These are phyloP conservation scores for Nephelium lappaceum DNA, from an alignment of 345 rosid genomes.

Conservation along the genomic window DNA sequence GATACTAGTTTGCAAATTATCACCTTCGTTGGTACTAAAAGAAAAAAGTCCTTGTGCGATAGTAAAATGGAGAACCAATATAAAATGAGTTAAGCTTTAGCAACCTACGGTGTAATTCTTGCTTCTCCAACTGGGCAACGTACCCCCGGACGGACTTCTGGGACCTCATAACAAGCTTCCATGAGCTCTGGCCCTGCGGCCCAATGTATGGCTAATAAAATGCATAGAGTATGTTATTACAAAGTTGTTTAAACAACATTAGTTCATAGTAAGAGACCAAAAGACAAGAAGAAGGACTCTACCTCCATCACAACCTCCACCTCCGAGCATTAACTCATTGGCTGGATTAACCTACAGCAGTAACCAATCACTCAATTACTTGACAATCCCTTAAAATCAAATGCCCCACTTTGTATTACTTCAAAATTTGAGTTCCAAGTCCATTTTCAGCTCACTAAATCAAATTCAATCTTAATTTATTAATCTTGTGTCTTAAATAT, in stretches of 20 bases:
- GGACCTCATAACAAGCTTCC: slow-evolving; percentile 63
- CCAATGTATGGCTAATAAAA: slow-evolving; percentile 60
- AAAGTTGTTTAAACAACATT: background rate
- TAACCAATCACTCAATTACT: background rate
- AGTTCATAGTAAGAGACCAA: background rate
- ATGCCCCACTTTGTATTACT: no score
- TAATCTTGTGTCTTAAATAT: no score
- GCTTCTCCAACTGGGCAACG: slow-evolving; percentile 90
- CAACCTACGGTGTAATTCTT: slow-evolving; percentile 69
- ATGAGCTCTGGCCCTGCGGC: slow-evolving; percentile 74
- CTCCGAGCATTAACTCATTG: slow-evolving; percentile 73
- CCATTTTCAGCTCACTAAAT: no score
- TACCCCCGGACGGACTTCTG: slow-evolving; percentile 58
- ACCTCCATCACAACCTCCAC: slow-evolving; percentile 90
- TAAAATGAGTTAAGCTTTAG: background rate
- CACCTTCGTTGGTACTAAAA: no score
- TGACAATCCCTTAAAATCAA: no score
- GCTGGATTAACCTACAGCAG: slow-evolving; percentile 68
- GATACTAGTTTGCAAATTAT: no score
- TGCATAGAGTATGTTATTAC: background rate
- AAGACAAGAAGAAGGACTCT: background rate
- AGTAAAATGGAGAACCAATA: background rate
- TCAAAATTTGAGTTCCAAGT: no score
- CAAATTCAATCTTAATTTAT: no score
- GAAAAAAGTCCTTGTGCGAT: background rate